Percentiles rank a stretch among this genome's conserved stretches.
Evolutionary conservation across 2,329 filamentous ascomycete species (phyloP).

Genomic region (Raffaelea ambrosiae): DNA sequence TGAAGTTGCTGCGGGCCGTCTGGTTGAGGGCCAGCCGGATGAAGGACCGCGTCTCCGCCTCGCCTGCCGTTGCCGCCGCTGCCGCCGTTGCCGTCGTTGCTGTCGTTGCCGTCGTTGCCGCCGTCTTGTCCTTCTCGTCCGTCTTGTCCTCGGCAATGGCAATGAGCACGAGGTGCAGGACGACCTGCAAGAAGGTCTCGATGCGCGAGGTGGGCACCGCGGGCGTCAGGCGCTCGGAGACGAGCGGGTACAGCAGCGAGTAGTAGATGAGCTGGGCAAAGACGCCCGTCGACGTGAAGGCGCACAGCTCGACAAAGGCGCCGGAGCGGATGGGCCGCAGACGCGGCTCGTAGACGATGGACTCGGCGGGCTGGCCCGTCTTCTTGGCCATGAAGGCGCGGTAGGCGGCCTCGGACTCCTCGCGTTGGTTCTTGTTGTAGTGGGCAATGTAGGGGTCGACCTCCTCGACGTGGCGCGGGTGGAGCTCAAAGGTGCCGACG

Average conservation of each 20-base stretch:
- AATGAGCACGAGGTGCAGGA: constrained; percentile 78
- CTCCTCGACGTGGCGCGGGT: constrained; percentile 74
- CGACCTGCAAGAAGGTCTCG: constrained; percentile 85
- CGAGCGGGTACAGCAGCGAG: constrained; percentile 71
- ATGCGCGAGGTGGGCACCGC: constrained; percentile 72
- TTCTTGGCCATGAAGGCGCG: constrained; percentile 81
- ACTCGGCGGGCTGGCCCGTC: constrained; percentile 68
- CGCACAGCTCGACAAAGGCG: constrained; percentile 65
- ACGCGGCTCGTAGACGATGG: constrained; percentile 87
- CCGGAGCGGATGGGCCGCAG: constrained; percentile 68
- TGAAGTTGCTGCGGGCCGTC: constrained; percentile 51
- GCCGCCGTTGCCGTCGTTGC: neutral
- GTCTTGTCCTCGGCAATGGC: constrained; percentile 75
- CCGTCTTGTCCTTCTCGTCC: constrained; percentile 35
- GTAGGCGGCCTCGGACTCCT: constrained; percentile 88
- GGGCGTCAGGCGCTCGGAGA: constrained; percentile 59
- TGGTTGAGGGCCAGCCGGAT: constrained; percentile 61
- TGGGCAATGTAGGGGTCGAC: constrained; percentile 95
- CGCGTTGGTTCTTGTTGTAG: constrained; percentile 93
- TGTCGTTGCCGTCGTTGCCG: constrained; percentile 17
- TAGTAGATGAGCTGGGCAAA: constrained; percentile 91
- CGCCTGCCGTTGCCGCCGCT: neutral
- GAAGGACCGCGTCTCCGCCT: constrained; percentile 48
- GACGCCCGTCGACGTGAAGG: constrained; percentile 73
- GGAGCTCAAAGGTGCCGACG: constrained; percentile 88